Evolutionary conservation across 2,329 filamentous ascomycete species (phyloP).

Genomic region (Chalara sp.): DNA sequence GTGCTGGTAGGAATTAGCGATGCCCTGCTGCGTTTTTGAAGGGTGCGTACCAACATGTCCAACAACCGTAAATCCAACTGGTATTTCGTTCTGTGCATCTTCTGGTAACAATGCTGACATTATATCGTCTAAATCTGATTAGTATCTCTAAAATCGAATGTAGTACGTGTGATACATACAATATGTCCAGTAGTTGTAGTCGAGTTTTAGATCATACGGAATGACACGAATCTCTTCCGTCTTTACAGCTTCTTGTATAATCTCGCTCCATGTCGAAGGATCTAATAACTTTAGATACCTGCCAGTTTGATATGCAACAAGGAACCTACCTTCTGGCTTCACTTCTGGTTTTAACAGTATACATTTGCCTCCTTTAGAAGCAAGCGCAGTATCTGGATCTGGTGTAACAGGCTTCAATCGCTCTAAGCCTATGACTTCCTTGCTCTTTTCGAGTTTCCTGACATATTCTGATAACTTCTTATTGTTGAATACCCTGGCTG

Average conservation of each 20-base stretch:
- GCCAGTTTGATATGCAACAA: not conserved
- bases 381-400: slow-evolving; percentile 51
- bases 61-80: slow-evolving; percentile 78
- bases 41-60: slow-evolving; percentile 68
- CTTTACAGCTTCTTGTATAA: slow-evolving; percentile 61
- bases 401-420: slow-evolving; percentile 55
- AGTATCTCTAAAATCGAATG: not conserved
- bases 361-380: slow-evolving; percentile 52
- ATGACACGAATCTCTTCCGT: slow-evolving; percentile 63
- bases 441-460: slow-evolving; percentile 55
- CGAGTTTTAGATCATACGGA: slow-evolving; percentile 68
- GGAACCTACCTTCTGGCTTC: slow-evolving; percentile 38
- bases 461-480: slow-evolving; percentile 69
- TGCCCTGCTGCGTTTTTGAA: not conserved
- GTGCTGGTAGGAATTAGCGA: slow-evolving; percentile 44
- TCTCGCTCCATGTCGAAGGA: slow-evolving; percentile 69
- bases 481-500: slow-evolving; percentile 69
- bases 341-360: slow-evolving; percentile 52
- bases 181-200: slow-evolving; percentile 84
- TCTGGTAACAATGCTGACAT: slow-evolving; percentile 76
- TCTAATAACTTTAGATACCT: slow-evolving; percentile 35
- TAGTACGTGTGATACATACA: slow-evolving; percentile 40
- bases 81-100: slow-evolving; percentile 72
- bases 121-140: slow-evolving; percentile 49
- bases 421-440: slow-evolving; percentile 59